Evolutionary conservation across 768 basidiomycete species (phyloP).

Genomic region (Termitomyces sp.): DNA sequence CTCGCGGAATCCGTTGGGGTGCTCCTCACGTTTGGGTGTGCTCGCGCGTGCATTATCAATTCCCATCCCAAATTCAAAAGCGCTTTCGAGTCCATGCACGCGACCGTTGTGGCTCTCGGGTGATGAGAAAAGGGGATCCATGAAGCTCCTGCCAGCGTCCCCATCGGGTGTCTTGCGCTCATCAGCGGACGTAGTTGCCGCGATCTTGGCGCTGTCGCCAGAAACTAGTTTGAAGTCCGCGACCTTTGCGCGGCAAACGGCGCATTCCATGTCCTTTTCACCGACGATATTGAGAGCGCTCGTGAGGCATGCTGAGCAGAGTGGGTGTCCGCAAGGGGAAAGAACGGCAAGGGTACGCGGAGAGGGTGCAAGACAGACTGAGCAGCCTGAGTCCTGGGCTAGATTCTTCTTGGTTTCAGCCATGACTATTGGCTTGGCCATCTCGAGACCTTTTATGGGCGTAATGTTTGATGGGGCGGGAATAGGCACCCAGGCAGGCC

Average conservation of each 20-base stretch:
- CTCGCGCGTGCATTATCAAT: conserved; percentile 32
- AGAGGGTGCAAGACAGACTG: conserved; percentile 51
- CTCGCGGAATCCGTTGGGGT: neutral
- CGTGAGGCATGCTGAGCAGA: conserved; percentile 79
- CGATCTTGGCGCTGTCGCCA: conserved; percentile 5
- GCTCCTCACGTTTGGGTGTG: conserved; percentile 34
- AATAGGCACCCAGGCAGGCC: conserved; percentile 17
- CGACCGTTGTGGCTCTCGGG: conserved; percentile 18
- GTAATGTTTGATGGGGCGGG: conserved; percentile 9
- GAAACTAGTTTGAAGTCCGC: conserved; percentile 57
- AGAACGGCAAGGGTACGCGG: conserved; percentile 55
- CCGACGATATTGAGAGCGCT: conserved; percentile 87
- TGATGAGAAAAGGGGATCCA: conserved; percentile 31
- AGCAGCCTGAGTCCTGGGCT: conserved; percentile 35
- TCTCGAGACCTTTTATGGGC: neutral
- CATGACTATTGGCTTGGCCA: neutral
- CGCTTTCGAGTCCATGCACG: conserved; percentile 27
- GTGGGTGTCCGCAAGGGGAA: conserved; percentile 67
- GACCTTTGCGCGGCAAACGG: conserved; percentile 69
- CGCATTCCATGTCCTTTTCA: conserved; percentile 84
- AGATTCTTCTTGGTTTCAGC: conserved; percentile 2
- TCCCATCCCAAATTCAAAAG: conserved; percentile 37
- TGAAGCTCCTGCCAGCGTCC: conserved; percentile 19
- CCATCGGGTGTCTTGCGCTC: conserved; percentile 14
- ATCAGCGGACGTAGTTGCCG: neutral